Evolutionary conservation across 306 rosid genomes (phyloP).

Genomic region (Dalbergia cultrata): DNA sequence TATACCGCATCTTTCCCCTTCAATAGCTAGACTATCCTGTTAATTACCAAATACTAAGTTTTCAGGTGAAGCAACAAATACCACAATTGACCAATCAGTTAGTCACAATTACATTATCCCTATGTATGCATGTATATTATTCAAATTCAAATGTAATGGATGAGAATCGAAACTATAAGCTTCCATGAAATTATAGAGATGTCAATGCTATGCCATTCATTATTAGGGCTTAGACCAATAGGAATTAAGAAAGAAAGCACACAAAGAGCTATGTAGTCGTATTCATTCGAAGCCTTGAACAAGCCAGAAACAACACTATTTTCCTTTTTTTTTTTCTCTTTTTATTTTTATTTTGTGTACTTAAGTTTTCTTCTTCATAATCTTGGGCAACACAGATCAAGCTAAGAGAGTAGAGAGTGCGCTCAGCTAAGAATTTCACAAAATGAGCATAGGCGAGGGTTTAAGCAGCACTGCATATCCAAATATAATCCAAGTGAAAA

Average conservation of each 20-base stretch:
- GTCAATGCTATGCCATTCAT: background rate
- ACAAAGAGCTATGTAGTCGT: background rate
- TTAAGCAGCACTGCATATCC: constrained; percentile 18
- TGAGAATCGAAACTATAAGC: background rate
- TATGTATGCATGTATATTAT: background rate
- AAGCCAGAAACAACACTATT: constrained; percentile 4
- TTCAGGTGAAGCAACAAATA: background rate
- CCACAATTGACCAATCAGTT: constrained; percentile 30
- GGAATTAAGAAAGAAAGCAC: background rate
- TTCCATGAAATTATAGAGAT: constrained; percentile 1
- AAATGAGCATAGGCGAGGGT: constrained; percentile 33
- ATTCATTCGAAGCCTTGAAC: background rate
- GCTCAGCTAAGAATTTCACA: background rate
- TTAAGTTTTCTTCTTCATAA: no score
- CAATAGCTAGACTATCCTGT: constrained; percentile 69
- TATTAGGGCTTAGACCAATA: background rate
- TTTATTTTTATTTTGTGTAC: no score
- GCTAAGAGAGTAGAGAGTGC: background rate
- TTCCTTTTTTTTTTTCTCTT: no score
- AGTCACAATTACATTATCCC: background rate
- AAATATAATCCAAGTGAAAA: constrained; percentile 23
- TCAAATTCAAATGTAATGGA: constrained; percentile 8
- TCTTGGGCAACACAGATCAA: constrained; percentile 3
- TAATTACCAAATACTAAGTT: constrained; percentile 31
- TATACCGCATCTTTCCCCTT: constrained; percentile 89